Conservation (phyloP, 1,284 basidiomycete genomes). For the Puccinia hordei region DNA sequence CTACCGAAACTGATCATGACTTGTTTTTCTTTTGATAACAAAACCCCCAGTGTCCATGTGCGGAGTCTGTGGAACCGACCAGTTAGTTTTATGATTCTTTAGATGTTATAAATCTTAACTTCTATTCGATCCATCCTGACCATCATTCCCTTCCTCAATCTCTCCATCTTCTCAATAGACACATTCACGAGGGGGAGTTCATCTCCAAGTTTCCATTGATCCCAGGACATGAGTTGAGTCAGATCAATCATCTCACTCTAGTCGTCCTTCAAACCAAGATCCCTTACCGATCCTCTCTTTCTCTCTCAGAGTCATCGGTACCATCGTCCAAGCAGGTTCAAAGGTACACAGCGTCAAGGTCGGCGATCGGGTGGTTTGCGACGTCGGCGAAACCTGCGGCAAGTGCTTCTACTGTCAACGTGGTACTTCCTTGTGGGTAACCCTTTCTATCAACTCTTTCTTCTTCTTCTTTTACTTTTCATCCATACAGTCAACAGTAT, state of each 20-base stretch:
- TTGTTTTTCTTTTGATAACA: neutral
- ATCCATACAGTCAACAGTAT: no score
- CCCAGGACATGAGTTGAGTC: constrained; percentile 70
- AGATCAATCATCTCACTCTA: neutral
- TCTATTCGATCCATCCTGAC: neutral
- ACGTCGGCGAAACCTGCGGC: constrained; percentile 67
- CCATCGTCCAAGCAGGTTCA: constrained; percentile 70
- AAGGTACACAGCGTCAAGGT: constrained; percentile 69
- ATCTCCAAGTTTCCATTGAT: constrained; percentile 73
- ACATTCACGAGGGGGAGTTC: constrained; percentile 77
- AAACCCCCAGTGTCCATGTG: constrained; percentile 38
- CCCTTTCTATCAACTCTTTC: neutral
- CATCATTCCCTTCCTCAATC: neutral
- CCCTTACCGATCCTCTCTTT: neutral
- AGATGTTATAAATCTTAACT: no score
- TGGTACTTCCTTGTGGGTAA: constrained; percentile 62
- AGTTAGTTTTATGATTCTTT: constrained; percentile 33
- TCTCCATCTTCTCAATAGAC: constrained; percentile 59
- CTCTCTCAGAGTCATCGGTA: constrained; percentile 65
- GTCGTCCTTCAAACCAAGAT: neutral
- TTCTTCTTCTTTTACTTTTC: neutral
- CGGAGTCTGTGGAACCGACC: constrained; percentile 48
- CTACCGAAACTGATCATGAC: neutral
- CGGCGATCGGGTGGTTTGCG: constrained; percentile 78
- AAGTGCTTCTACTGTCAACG: constrained; percentile 80